Evolutionary conservation across 331 rosid genomes (phyloP).

Genomic region (Rosa hybrid): DNA sequence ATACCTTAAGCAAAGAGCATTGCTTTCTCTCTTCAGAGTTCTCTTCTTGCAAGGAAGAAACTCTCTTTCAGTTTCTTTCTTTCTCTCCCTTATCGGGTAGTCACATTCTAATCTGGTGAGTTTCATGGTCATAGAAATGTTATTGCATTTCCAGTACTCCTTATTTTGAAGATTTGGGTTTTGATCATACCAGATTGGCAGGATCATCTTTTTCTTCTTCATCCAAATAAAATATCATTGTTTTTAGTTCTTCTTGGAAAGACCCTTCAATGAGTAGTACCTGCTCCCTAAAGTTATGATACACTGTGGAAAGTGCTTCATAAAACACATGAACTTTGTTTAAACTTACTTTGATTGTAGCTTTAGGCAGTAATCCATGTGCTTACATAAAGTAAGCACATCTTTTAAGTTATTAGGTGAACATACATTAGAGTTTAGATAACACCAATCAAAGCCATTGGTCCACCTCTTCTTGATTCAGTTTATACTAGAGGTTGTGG

Average conservation of each 20-base stretch:
- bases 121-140: not conserved
- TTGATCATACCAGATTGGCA: not conserved
- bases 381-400: slow-evolving; percentile 19
- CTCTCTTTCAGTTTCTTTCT: slow-evolving; percentile 26
- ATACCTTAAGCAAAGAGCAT: slow-evolving; percentile 7
- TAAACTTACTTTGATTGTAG: slow-evolving; percentile 13
- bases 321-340: slow-evolving; percentile 37
- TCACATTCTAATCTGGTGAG: slow-evolving; percentile 27
- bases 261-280: slow-evolving; percentile 22
- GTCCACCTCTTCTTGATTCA: slow-evolving; percentile 32
- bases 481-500: slow-evolving; percentile 39
- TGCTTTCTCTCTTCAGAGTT: slow-evolving; percentile 28
- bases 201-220: not conserved
- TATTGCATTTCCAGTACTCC: not conserved
- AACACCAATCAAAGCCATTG: slow-evolving; percentile 27
- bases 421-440: slow-evolving; percentile 16
- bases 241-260: slow-evolving; percentile 9
- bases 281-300: slow-evolving; percentile 41
- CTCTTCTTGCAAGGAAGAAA: slow-evolving; percentile 31
- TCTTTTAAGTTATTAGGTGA: slow-evolving; percentile 18
- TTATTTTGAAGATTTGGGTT: not conserved
- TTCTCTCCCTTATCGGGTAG: slow-evolving; percentile 5
- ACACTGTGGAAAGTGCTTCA: slow-evolving; percentile 32
- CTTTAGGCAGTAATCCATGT: slow-evolving; percentile 19
- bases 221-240: slow-evolving; percentile 1